Percentiles rank a stretch among this genome's conserved stretches.
These are phyloP conservation scores for Rhizophagus sp. DNA, from an alignment of 192 early-diverging fungal species.

Conservation along the genomic window DNA sequence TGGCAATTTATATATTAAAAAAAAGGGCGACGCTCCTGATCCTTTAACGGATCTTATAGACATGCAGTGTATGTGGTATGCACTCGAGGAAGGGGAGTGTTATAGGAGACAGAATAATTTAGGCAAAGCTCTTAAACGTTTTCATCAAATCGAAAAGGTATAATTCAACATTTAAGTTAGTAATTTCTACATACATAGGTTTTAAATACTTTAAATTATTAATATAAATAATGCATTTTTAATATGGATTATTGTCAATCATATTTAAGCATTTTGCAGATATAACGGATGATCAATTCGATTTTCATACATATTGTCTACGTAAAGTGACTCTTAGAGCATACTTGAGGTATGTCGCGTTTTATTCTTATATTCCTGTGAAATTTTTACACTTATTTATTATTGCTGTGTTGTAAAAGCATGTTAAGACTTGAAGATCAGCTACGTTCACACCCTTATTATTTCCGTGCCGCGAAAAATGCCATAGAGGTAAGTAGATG, in stretches of 20 bases:
- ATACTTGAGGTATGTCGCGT: slow-evolving; percentile 67
- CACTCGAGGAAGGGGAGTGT: slow-evolving; percentile 74
- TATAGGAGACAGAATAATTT: slow-evolving; percentile 64
- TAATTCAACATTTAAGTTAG: not conserved
- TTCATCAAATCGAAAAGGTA: slow-evolving; percentile 78
- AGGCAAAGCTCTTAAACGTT: slow-evolving; percentile 87
- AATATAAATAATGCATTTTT: not conserved
- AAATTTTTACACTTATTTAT: not conserved
- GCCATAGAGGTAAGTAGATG: slow-evolving; percentile 66
- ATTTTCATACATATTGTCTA: slow-evolving; percentile 93
- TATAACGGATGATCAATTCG: slow-evolving; percentile 90
- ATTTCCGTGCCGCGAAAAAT: slow-evolving; percentile 69
- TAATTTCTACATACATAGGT: not conserved
- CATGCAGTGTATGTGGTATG: slow-evolving; percentile 94
- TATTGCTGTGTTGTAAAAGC: slow-evolving; percentile 23
- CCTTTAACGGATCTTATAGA: slow-evolving; percentile 81
- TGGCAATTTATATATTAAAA: too few relatives aligned
- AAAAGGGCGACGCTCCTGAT: slow-evolving; percentile 56
- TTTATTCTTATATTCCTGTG: not conserved
- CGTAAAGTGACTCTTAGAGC: slow-evolving; percentile 87
- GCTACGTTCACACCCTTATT: slow-evolving; percentile 71
- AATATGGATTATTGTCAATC: slow-evolving; percentile 14
- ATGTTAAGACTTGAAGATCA: slow-evolving; percentile 79
- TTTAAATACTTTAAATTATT: not conserved
- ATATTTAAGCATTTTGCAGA: slow-evolving; percentile 69